A percentile compares a stretch with the other conserved stretches of the same genome.
Conservation (phyloP, 306 rosid genomes). For the Mimosa pudica region DNA sequence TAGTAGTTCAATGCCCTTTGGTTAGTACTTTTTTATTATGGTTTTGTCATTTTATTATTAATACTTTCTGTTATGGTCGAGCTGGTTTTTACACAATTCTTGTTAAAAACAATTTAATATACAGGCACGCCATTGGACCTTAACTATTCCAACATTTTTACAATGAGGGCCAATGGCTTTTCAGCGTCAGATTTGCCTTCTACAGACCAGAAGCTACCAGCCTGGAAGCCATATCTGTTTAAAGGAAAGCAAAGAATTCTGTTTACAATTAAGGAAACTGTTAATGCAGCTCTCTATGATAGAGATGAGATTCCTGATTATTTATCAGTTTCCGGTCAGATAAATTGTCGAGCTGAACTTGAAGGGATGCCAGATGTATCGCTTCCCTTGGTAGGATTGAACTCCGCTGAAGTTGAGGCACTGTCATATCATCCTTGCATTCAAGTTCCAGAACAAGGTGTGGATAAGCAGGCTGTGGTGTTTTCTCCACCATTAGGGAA, state of each 20-base stretch:
- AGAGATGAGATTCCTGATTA: conserved; percentile 92
- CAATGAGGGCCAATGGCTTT: conserved; percentile 79
- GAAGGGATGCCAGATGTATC: conserved; percentile 98
- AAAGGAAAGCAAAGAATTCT: conserved; percentile 87
- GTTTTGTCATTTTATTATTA: conserved; percentile 57
- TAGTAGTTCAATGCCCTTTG: conserved; percentile 97
- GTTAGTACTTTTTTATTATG: conserved; percentile 84
- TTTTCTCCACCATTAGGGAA: conserved; percentile 96
- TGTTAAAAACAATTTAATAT: conserved; percentile 31
- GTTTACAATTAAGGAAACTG: conserved; percentile 75
- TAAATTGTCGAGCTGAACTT: conserved; percentile 88
- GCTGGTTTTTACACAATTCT: conserved; percentile 37
- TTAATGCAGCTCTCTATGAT: conserved; percentile 87
- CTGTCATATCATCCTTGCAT: conserved; percentile 88
- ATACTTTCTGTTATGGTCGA: conserved; percentile 26
- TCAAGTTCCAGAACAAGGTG: conserved; percentile 84
- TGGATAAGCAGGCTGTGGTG: conserved; percentile 84
- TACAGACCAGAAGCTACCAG: conserved; percentile 90
- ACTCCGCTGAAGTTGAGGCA: conserved; percentile 55
- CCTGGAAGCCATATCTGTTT: conserved; percentile 94
- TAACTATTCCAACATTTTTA: conserved; percentile 69
- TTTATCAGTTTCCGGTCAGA: conserved; percentile 84
- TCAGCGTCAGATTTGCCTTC: conserved; percentile 82
- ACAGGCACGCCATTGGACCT: conserved; percentile 96
- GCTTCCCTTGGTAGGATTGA: conserved; percentile 73